Base-by-base conservation (phyloP, 106 monocot species). In the Cymbidium sinense region DNA sequence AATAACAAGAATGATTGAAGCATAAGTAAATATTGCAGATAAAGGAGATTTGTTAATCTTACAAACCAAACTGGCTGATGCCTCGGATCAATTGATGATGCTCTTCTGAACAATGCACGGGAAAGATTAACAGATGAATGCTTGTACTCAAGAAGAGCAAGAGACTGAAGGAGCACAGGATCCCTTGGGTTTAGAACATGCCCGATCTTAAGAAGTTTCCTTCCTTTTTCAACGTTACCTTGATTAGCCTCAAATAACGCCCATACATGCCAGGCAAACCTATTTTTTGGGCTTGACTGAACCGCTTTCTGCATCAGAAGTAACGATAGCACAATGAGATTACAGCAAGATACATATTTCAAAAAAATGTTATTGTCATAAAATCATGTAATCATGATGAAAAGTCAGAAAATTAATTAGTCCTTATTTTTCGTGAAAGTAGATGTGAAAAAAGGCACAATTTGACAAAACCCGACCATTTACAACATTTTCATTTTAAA, bases 201-300 rank as follows among this genome's bases (percentile, higher is more conserved):
- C 5, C 98, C 98, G 65, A 99, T 90, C 77, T 94, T 99, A 43
- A 99, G 86, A 78, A 99, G 92, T 74, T 92, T 92, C 83, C 94
- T 88, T 79, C 86, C 98, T 83, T 86, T 92, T 61, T 86, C 87
- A 79, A 86, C 87, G 67, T 83, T 70, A 54, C 90, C 94, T 65
- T 86, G 89, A 78, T 82, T 90, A 20, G 86, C 91, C 69, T 99
- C 98, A 87, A 99, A 99, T 34, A 94, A 37, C 74, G 83, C 94
- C 98, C 98, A 99, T 21, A 99, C 84, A 84, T 99, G 98, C 98
- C 98, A 99, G 35, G 98, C 91, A 88, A 90, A 99, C 80, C 98
- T 88, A 79, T 99, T 99, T 79, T 99, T 99, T 34, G 98, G 98
- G 77, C 98, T 99, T 3, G 98, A 87, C 74, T 94, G 92, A 17